These are phyloP conservation scores for Pelagophyceae sp. DNA, from an alignment of 352 stramenopile genomes.

Conservation along the genomic window DNA sequence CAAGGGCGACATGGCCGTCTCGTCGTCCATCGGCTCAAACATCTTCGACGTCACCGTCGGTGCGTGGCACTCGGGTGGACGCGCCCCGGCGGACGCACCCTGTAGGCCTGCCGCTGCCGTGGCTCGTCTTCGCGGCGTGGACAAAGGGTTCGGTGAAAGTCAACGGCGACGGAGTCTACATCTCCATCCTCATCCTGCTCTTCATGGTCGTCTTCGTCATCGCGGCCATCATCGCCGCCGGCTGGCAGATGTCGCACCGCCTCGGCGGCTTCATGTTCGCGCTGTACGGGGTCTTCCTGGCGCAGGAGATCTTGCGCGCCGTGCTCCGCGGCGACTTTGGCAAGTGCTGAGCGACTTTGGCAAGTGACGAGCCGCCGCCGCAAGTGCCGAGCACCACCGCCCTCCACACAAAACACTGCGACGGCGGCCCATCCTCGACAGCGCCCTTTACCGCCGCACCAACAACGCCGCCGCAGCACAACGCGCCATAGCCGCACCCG, in stretches of 20 bases:
- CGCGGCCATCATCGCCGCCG: constrained; percentile 28
- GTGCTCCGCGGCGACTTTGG: too few species aligned
- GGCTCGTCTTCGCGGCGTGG: constrained; percentile 34
- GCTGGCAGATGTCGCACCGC: constrained; percentile 31
- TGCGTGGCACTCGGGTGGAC: too few species aligned
- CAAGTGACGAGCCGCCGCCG: too few species aligned
- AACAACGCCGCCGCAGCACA: too few species aligned
- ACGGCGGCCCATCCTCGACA: too few species aligned
- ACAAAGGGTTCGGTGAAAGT: constrained; percentile 27
- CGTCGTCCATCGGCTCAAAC: constrained; percentile 57
- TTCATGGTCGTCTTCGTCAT: constrained; percentile 34
- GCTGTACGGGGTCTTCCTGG: constrained; percentile 39
- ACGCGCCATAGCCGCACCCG: too few species aligned
- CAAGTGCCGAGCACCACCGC: too few species aligned
- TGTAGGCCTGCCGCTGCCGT: constrained; percentile 36
- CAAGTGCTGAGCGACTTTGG: too few species aligned
- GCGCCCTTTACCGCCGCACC: too few species aligned
- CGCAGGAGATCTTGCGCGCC: constrained; percentile 6
- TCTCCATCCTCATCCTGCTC: constrained; percentile 29
- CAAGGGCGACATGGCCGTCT: constrained; percentile 63
- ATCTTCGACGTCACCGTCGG: constrained; percentile 42
- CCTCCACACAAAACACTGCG: too few species aligned
- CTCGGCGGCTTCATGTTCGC: constrained; percentile 35
- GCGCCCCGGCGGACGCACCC: too few species aligned
- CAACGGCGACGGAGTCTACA: constrained; percentile 20